A percentile compares a stretch with the other conserved stretches of the same genome.
Conservation (phyloP, 2,329 filamentous ascomycete species). For the Aspergillus uvarum region DNA sequence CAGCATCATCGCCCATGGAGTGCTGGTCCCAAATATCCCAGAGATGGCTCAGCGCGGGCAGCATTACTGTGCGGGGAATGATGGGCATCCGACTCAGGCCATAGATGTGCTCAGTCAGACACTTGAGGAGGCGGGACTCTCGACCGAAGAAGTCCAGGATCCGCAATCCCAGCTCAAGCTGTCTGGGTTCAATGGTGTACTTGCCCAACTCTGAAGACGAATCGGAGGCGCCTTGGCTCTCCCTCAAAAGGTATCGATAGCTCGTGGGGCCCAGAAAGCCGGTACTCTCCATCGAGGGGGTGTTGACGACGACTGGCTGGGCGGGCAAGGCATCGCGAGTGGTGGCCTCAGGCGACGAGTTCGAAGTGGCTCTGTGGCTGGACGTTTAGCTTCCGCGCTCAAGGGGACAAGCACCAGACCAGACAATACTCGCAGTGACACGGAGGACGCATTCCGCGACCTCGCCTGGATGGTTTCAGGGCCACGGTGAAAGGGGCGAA, state of each 20-base stretch:
- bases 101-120: neutral
- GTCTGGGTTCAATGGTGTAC: neutral
- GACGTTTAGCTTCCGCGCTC: neutral
- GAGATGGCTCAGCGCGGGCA: neutral
- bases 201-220: neutral
- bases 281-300: neutral
- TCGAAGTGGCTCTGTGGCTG: neutral
- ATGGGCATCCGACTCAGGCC: neutral
- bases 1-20: neutral
- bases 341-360: neutral
- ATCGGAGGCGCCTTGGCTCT: neutral
- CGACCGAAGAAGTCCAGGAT: neutral
- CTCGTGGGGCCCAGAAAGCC: constrained; percentile 6
- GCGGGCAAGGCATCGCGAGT: neutral
- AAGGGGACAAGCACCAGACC: too few relatives aligned
- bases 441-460: neutral
- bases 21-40: neutral
- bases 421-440: too few relatives aligned
- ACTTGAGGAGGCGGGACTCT: neutral
- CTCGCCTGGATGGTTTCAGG: neutral
- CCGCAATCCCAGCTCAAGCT: neutral
- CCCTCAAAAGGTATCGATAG: neutral
- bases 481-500: neutral
- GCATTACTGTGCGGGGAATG: neutral
- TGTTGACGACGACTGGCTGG: constrained; percentile 3